Percentiles rank a stretch among this genome's conserved stretches.
These are phyloP conservation scores for Scenedesmus sp. DNA, from an alignment of 163 green algal species.

Conservation along the genomic window DNA sequence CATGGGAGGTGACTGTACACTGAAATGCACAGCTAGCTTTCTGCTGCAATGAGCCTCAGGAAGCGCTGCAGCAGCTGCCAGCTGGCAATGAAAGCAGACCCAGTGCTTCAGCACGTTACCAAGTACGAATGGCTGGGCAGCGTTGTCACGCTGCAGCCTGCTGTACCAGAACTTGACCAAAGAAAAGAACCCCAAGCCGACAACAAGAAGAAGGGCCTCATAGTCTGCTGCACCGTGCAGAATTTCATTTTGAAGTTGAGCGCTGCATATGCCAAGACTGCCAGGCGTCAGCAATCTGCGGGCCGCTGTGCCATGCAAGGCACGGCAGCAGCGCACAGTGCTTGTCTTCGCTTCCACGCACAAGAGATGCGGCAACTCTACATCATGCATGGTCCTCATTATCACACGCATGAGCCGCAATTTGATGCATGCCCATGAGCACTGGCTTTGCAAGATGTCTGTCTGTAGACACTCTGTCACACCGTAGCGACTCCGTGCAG, in stretches of 20 bases:
- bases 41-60: no score
- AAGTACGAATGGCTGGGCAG: not conserved
- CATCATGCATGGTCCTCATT: not conserved
- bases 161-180: not conserved
- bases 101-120: not conserved
- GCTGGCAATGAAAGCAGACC: no score
- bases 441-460: not conserved
- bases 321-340: not conserved
- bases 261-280: not conserved
- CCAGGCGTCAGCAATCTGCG: not conserved
- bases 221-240: not conserved
- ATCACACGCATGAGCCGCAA: not conserved
- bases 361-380: not conserved
- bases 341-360: not conserved
- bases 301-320: not conserved
- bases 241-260: not conserved
- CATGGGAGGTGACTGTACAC: no score
- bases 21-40: no score
- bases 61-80: no score
- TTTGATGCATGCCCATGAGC: not conserved
- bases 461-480: not conserved
- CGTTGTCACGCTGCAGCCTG: not conserved
- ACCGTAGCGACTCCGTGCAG: not conserved
- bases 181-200: not conserved
- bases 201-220: not conserved